Base-by-base conservation (phyloP, 768 basidiomycete species). In the Coprinopsis strossmayeri region DNA sequence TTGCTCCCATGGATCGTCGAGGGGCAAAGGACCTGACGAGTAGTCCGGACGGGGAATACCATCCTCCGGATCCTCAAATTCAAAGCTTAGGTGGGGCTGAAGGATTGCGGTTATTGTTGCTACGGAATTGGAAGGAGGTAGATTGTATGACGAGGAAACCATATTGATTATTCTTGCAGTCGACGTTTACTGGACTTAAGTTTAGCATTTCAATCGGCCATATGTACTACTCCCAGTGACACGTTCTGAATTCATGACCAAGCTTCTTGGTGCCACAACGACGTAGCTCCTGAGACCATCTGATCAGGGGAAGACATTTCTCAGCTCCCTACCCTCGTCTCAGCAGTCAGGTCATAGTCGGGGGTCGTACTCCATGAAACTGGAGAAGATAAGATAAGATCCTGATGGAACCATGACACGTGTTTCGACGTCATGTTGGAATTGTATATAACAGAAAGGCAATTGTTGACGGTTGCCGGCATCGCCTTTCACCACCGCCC, bases 1-100 rank as follows among this genome's bases (percentile, higher is more conserved):
- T 86, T 61, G 76, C 79, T 2, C 84, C 84, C 1, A 65, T 69
- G 3, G 79, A 85, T 56, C 64, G 71, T 3, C 73, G 79, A 27
- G 71, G 57, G 30, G 83, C 81, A 0, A 64, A 70, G 37, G 76
- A 78, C 45, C 70, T 86, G 25, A 11, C 20, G 3, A 32, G 4
- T 32, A 18, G n/a, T 10, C 27, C n/a, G 18, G 28, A 45, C n/a
- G 43, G 43, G 18, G 43, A 45, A 27, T 45, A 28, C 28, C 15
- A 45, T 9, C 15, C 43, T 15, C 4, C n/a, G 4, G 10, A 45
- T 11, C 25, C 28, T 12, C 9, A 45, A 5, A 18, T 12, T 45
- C n/a, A n/a, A n/a, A n/a, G n/a, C n/a, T 17, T 17, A 7, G 4
- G 12, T 32, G 43, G 43, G 5, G 12, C 20, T 9, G 28, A 32